phyloP scores from a whole-genome alignment of 805 yeast species.

The Wickerhamiella kurtzmanii region DNA sequence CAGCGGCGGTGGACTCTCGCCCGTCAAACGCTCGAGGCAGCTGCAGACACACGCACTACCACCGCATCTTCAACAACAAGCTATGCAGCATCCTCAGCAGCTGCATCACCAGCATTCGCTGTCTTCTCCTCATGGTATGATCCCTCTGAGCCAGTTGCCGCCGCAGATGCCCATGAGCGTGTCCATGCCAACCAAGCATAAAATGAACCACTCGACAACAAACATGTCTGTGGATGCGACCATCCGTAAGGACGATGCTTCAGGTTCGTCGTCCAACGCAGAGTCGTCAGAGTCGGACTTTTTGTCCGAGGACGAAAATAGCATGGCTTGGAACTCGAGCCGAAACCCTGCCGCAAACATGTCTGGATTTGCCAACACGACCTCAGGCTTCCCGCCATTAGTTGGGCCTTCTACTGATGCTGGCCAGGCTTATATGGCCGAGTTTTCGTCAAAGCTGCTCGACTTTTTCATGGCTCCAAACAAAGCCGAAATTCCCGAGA shows the following conservation, averaged over 20 bases:
- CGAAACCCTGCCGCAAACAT: neutral
- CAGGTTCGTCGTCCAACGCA: slow-evolving; percentile 6
- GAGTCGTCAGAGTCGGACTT: slow-evolving; percentile 15
- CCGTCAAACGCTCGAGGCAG: neutral
- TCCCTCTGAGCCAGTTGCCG: neutral
- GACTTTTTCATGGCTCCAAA: slow-evolving; percentile 46
- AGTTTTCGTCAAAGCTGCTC: slow-evolving; percentile 34
- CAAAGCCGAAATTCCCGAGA: slow-evolving; percentile 48
- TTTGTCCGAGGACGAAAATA: slow-evolving; percentile 10
- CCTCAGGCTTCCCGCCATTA: neutral
- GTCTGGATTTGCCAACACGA: neutral
- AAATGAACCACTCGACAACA: slow-evolving; percentile 5
- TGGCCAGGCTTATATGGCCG: slow-evolving; percentile 20
- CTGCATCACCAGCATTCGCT: neutral
- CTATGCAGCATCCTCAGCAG: slow-evolving; percentile 1
- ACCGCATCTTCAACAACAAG: neutral
- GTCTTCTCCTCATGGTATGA: too few relatives aligned
- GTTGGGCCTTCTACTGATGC: neutral
- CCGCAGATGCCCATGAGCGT: slow-evolving; percentile 1
- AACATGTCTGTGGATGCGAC: slow-evolving; percentile 3
- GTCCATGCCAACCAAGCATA: slow-evolving; percentile 3
- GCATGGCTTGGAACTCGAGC: neutral
- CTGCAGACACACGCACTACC: neutral
- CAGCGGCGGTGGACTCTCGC: neutral
- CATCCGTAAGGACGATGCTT: slow-evolving; percentile 6